Conservation (phyloP, 2,329 filamentous ascomycete species). For the Fusarium multiceps region DNA sequence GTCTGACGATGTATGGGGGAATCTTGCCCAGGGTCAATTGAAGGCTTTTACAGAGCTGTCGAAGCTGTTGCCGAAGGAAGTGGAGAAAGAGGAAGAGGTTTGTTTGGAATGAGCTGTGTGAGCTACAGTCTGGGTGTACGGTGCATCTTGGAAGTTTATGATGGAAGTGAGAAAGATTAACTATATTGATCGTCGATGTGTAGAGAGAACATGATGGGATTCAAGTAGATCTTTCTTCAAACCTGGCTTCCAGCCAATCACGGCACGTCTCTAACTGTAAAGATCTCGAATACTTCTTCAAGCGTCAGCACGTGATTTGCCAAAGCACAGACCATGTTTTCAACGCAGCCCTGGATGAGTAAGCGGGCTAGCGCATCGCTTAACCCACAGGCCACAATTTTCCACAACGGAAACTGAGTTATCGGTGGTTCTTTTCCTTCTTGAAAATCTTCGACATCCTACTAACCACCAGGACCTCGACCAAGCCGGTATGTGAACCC, state of each 20-base stretch:
- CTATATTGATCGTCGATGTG: neutral
- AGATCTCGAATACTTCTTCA: neutral
- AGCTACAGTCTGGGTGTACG: neutral
- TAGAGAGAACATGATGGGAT: neutral
- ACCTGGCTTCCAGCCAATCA: neutral
- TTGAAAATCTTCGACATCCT: conserved; percentile 44
- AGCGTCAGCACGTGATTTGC: rapidly evolving
- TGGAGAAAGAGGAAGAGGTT: conserved; percentile 15
- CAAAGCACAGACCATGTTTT: neutral
- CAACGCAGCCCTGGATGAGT: conserved; percentile 41
- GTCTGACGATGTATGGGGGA: conserved; percentile 50
- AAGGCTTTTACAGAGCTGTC: conserved; percentile 42
- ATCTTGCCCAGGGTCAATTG: conserved; percentile 44
- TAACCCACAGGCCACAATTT: conserved; percentile 45
- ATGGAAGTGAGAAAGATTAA: neutral
- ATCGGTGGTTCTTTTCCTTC: conserved; percentile 21
- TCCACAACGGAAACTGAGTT: conserved; percentile 15
- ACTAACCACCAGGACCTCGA: conserved; percentile 55
- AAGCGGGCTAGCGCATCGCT: conserved; percentile 46
- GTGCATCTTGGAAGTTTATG: neutral
- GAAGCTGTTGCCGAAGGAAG: conserved; percentile 33
- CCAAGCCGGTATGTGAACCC: conserved; percentile 52
- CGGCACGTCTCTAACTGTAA: neutral
- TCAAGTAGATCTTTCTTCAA: neutral
- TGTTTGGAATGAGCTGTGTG: neutral